These are phyloP conservation scores for Plasmopara muralis DNA, from an alignment of 352 stramenopile species.

Conservation along the genomic window DNA sequence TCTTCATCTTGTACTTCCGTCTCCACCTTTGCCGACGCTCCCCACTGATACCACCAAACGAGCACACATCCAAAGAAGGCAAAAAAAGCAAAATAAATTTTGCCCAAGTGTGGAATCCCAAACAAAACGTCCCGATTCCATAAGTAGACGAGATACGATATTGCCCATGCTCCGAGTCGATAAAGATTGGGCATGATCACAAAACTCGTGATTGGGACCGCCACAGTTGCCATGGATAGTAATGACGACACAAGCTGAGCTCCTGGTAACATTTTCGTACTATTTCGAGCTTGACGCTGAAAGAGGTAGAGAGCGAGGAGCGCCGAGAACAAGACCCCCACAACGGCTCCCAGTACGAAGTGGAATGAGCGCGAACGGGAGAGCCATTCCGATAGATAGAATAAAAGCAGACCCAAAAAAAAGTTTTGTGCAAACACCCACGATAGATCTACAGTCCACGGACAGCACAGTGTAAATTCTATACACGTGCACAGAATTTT, in stretches of 20 bases:
- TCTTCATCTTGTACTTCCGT: constrained; percentile 47
- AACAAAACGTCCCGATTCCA: constrained; percentile 69
- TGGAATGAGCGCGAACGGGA: constrained; percentile 73
- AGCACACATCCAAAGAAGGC: constrained; percentile 59
- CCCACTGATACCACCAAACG: constrained; percentile 86
- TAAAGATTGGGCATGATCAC: constrained; percentile 74
- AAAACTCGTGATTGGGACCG: constrained; percentile 67
- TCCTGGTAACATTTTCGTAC: constrained; percentile 62
- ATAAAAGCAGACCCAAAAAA: constrained; percentile 55
- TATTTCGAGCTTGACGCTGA: constrained; percentile 65
- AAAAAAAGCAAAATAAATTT: constrained; percentile 83
- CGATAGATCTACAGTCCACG: constrained; percentile 39
- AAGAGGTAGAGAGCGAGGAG: constrained; percentile 74
- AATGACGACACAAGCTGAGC: constrained; percentile 61
- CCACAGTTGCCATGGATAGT: constrained; percentile 60
- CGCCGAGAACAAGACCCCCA: constrained; percentile 74
- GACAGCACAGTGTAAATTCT: constrained; percentile 2
- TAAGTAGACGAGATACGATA: constrained; percentile 54
- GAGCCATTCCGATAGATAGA: constrained; percentile 58
- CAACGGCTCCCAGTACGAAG: constrained; percentile 55
- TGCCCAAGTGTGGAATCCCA: constrained; percentile 72
- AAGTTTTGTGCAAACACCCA: constrained; percentile 73
- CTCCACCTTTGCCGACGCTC: constrained; percentile 39
- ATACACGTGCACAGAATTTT: not conserved
- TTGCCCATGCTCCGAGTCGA: constrained; percentile 47